A percentile compares a stretch with the other conserved stretches of the same genome.
These are phyloP conservation scores for Aspergillus sclerotioniger DNA, from an alignment of 495 filamentous ascomycete genomes.

Conservation along the genomic window DNA sequence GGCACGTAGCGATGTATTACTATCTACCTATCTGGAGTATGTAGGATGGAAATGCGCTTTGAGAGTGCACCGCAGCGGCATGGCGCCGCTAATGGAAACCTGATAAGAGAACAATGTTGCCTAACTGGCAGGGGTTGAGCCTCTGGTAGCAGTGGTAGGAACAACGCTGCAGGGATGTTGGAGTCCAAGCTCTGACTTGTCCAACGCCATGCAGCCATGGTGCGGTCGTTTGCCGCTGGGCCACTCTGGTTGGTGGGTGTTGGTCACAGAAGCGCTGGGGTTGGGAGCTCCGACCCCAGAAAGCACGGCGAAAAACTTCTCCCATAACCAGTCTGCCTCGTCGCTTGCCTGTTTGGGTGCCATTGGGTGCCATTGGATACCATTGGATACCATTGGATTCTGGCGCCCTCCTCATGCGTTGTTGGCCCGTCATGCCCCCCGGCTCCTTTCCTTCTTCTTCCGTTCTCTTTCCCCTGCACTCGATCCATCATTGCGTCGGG, in stretches of 20 bases:
- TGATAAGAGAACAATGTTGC: slow-evolving; percentile 2
- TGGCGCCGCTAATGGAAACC: not conserved
- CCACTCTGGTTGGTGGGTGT: not conserved
- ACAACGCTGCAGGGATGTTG: not conserved
- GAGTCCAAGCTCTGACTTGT: slow-evolving; percentile 15
- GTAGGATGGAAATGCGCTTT: no score
- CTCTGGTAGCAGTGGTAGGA: not conserved
- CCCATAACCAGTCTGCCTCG: not conserved
- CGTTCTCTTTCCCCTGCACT: no score
- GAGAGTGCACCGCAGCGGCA: no score
- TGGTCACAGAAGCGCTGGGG: slow-evolving; percentile 8
- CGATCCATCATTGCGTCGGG: no score
- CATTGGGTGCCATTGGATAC: not conserved
- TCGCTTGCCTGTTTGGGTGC: not conserved
- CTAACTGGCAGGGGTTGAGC: not conserved
- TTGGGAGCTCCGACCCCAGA: not conserved
- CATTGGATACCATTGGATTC: no score
- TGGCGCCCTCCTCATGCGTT: no score
- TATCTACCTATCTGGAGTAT: no score
- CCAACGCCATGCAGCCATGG: slow-evolving; percentile 13
- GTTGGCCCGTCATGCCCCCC: no score
- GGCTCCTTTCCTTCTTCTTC: no score
- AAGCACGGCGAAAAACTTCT: no score
- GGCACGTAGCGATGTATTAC: no score
- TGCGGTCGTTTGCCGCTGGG: not conserved